Evolutionary conservation across 2,329 filamentous ascomycete species (phyloP), one percentile per base, ranked within the genome.

Genomic region (Pezicula rhizophila): DNA sequence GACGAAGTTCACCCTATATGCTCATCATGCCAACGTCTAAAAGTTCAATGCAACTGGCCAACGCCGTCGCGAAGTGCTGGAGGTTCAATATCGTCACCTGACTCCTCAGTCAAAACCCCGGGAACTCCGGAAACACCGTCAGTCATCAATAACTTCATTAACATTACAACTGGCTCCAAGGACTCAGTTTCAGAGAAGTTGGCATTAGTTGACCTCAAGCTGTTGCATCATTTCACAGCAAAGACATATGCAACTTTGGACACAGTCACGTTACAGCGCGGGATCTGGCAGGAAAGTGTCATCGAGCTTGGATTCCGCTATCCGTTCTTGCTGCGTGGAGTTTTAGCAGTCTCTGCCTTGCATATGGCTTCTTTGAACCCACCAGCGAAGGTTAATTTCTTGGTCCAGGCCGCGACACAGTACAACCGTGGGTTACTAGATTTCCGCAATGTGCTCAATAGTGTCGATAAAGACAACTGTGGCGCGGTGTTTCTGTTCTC

Each of bases 251-350:
- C n/a, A 7, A 50, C 46, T 18, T 18, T 51, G 45, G 37, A 37
- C 7, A 48, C 26, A 14, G 51, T 47, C 14, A 34, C 45, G 8
- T 20, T 15, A 12, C 34, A 48, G 26, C 26, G 34, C 12, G 42
- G 31, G 11, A 28, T 50, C 2, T 57, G 54, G 54, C 46, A 52
- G 28, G 38, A 15, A 5, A 25, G 15, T 2, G 17, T 54, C 26
- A 35, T 42, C 2, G 8, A 39, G 10, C n/a, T 54, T 1, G 45
- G 35, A 8, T 42, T 47, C 45, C 20, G 15, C 5, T 25, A 53
- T 18, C 8, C n/a, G 4, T 57, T 53, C 35, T 45, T 57, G 2
- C 42, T 48, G 8, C 50, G 45, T 28, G 54, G 54, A 6, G 46
- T 55, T 17, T 46, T 57, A 5, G 25, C 45, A 3, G 6, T 47